Percentiles rank a stretch among this genome's conserved stretches.
Conservation (phyloP, 2,329 filamentous ascomycete genomes). For the Fusarium tjaetaba region DNA sequence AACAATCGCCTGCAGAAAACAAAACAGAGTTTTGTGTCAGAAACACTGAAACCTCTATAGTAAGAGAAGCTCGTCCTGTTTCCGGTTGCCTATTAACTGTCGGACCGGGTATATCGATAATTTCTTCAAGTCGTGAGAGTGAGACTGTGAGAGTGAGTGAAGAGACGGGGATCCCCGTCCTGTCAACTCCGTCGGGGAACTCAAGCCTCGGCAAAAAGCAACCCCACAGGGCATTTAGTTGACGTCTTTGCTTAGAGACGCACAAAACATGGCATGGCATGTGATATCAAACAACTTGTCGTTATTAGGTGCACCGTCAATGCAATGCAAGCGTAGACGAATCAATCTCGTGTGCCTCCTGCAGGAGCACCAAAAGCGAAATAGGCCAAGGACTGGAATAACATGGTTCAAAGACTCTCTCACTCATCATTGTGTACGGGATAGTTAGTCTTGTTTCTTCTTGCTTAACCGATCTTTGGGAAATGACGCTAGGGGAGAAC, state of each 20-base stretch:
- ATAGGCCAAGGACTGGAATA: slow-evolving; percentile 20
- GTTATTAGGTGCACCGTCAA: slow-evolving; percentile 28
- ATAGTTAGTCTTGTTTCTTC: slow-evolving; percentile 21
- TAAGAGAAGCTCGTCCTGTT: slow-evolving; percentile 2
- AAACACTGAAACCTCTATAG: slow-evolving; percentile 27
- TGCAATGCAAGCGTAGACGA: slow-evolving; percentile 21
- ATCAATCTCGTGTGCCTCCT: slow-evolving; percentile 22
- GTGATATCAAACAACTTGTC: slow-evolving; percentile 27
- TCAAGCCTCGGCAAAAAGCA: slow-evolving; percentile 23
- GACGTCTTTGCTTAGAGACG: not conserved
- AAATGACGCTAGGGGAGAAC: slow-evolving; percentile 21
- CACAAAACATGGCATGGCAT: slow-evolving; percentile 29
- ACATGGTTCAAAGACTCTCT: slow-evolving; percentile 4
- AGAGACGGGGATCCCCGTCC: slow-evolving; percentile 2
- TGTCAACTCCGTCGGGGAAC: slow-evolving; percentile 11
- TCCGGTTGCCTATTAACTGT: not conserved
- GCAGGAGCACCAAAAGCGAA: slow-evolving; percentile 26
- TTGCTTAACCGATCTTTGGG: slow-evolving; percentile 19
- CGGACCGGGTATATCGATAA: slow-evolving; percentile 15
- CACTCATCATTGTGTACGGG: not conserved
- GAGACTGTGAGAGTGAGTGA: not conserved
- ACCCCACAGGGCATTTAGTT: slow-evolving; percentile 12
- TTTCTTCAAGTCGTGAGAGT: not conserved
- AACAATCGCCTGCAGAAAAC: not conserved
- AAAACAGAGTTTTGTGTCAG: not conserved